Percentiles rank a stretch among this genome's conserved stretches.
phyloP scores from a whole-genome alignment of 345 rosid genomes.

The Punica granatum region DNA sequence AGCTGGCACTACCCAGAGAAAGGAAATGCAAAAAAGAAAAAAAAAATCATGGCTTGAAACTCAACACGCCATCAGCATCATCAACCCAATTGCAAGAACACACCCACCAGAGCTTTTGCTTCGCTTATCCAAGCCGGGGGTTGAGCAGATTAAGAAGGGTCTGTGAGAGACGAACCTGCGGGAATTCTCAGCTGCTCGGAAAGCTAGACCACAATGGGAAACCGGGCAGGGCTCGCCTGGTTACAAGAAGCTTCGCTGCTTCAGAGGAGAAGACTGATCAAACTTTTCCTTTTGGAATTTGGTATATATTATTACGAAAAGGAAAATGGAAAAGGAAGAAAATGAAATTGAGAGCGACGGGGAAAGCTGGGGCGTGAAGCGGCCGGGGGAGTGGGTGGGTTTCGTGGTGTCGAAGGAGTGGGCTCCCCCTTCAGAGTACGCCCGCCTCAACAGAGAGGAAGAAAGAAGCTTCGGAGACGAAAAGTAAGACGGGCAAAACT shows the following conservation, averaged over 20 bases:
- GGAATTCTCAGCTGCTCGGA: neutral
- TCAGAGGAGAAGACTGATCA: constrained; percentile 6
- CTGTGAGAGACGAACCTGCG: neutral
- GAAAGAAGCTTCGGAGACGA: neutral
- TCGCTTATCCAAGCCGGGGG: neutral
- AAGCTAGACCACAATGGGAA: neutral
- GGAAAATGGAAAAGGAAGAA: neutral
- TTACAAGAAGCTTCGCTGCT: constrained; percentile 9
- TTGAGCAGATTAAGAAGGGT: neutral
- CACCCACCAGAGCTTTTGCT: neutral
- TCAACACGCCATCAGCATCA: neutral
- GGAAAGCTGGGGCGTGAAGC: neutral
- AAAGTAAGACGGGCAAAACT: neutral
- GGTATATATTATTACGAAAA: neutral
- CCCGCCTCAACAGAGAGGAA: too few species aligned
- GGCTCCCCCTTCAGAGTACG: too few species aligned
- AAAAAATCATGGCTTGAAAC: neutral
- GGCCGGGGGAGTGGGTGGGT: neutral
- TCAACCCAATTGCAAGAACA: neutral
- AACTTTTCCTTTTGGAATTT: neutral
- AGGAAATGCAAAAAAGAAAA: neutral
- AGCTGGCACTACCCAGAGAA: neutral
- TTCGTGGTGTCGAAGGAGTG: neutral
- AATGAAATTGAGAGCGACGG: neutral
- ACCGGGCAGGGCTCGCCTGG: neutral